Base-by-base conservation (phyloP, 805 yeast genomes). In the Myxozyma melibiosi region DNA sequence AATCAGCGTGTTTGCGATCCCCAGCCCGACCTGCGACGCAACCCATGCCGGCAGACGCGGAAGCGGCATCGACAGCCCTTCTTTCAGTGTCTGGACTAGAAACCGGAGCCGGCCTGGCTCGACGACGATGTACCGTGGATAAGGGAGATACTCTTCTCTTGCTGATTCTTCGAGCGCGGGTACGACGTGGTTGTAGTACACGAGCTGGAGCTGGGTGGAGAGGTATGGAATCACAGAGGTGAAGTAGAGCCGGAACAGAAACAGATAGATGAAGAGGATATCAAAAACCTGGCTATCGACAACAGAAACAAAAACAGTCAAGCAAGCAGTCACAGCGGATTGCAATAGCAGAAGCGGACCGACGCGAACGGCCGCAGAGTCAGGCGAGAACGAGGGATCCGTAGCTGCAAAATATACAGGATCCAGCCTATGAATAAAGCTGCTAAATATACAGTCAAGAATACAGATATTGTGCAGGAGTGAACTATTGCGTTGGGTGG, bases 11-110 rank as follows among this genome's bases (percentile, higher is more conserved):
- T 57, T 58, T 13, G 62, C 62, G 16, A 58, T 51, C 14, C 63
- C 63, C 43, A 58, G 48, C 9, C 63, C 63, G 25, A 58, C 48
- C 43, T 57, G 63, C 8, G 63, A 46, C 6, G 63, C 63, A 7
- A 52, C 39, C 63, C 63, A 58, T 6, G 50, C 45, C 2, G 63
- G 63, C 28, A 58, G 18, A 18, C 24, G 30, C 24, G 62, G 62
- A 8, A 46, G 9, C 25, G 63, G 63, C 62, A 58, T 58, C 24
- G 34, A 24, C 18, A 53, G 42, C 8, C 53, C 48, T 9, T 27
- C 28, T 31, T 40, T 31, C 3, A 37, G 25, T 35, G 49, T 30
- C 56, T 51, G 60, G 13, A 41, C 22, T 13, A 51, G 14, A 4
- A 41, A 20, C 8, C 48, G 22, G 8, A 20, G 16, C 11, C 8